phyloP scores from a whole-genome alignment of 805 yeast genomes.

The Candida patagonica region DNA sequence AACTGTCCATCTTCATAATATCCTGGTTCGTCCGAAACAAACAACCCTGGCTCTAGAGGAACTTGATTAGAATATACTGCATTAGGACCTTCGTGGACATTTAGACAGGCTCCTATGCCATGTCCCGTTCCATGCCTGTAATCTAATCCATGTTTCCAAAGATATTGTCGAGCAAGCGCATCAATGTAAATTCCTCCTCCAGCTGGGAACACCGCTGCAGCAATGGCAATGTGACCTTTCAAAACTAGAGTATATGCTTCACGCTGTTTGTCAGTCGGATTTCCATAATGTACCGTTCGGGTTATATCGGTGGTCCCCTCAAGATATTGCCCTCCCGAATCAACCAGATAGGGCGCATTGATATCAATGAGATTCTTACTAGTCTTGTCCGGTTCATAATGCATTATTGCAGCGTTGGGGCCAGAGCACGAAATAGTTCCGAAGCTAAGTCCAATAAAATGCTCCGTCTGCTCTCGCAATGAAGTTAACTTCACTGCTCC shows the following conservation, averaged over 20 bases:
- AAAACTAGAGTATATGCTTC: conserved; percentile 75
- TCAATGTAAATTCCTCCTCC: conserved; percentile 75
- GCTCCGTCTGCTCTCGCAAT: conserved; percentile 30
- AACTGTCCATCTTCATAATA: conserved; percentile 81
- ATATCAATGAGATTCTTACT: conserved; percentile 55
- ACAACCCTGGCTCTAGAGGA: conserved; percentile 55
- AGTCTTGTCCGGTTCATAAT: conserved; percentile 54
- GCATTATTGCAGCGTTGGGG: conserved; percentile 68
- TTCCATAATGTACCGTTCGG: conserved; percentile 64
- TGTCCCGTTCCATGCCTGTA: conserved; percentile 96
- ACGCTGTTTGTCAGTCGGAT: conserved; percentile 48
- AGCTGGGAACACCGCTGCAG: conserved; percentile 67
- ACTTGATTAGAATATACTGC: conserved; percentile 52
- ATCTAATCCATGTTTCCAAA: conserved; percentile 77
- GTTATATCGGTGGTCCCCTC: conserved; percentile 98
- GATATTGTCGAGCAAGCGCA: conserved; percentile 67
- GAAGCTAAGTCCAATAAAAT: conserved; percentile 52
- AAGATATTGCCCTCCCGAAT: conserved; percentile 83
- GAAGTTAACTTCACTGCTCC: conserved; percentile 46
- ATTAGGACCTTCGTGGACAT: conserved; percentile 92
- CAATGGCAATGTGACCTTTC: conserved; percentile 85
- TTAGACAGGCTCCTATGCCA: conserved; percentile 87
- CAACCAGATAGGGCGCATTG: conserved; percentile 62
- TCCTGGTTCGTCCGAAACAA: conserved; percentile 91
- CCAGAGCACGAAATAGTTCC: conserved; percentile 71